Evolutionary conservation across 257 asterid genomes (phyloP).

Genomic region (Nicotiana sylvestris): DNA sequence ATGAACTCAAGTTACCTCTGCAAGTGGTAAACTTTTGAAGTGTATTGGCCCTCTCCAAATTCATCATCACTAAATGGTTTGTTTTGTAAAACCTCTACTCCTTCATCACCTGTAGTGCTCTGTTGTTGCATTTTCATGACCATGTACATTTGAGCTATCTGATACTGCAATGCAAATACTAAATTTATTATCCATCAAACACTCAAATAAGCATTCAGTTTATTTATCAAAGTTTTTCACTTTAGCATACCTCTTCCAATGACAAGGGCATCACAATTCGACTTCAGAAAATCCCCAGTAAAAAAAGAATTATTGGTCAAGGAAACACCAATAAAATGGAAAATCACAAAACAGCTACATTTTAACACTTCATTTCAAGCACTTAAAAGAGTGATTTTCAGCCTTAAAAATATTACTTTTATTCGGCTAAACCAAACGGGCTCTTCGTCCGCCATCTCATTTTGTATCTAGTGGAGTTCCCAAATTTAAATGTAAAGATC

Average conservation of each 20-base stretch:
- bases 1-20: conserved; percentile 10
- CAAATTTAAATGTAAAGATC: neutral
- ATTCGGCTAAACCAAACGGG: neutral
- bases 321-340: conserved; percentile 21
- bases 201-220: neutral
- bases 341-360: neutral
- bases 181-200: neutral
- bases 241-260: conserved; percentile 69
- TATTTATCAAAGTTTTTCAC: neutral
- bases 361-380: no score
- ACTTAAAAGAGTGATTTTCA: neutral
- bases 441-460: neutral
- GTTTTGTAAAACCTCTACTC: conserved; percentile 90
- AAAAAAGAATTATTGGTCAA: conserved; percentile 33
- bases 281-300: conserved; percentile 38
- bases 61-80: conserved; percentile 59
- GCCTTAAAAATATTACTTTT: neutral
- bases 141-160: conserved; percentile 85
- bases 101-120: conserved; percentile 69
- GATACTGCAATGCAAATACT: conserved; percentile 48
- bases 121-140: conserved; percentile 91
- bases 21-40: conserved; percentile 11
- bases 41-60: neutral
- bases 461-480: neutral
- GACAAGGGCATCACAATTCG: conserved; percentile 91